These are phyloP conservation scores for Saccharomycopsis guyanensis DNA, from an alignment of 805 yeast genomes.

Conservation along the genomic window DNA sequence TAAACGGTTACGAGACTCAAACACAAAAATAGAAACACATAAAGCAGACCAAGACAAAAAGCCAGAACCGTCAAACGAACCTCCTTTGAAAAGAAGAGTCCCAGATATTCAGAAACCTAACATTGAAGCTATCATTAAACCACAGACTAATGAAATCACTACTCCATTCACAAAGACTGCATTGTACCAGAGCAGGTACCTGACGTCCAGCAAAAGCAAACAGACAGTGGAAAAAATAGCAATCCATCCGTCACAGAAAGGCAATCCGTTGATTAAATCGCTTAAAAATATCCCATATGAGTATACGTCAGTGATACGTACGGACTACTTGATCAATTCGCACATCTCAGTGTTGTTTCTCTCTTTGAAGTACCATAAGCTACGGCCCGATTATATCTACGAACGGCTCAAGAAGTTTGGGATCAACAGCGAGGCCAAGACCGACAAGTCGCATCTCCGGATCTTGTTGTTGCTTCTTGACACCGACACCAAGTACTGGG, in stretches of 20 bases:
- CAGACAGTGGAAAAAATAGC: constrained; percentile 22
- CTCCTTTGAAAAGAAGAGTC: constrained; percentile 6
- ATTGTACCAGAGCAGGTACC: constrained; percentile 10
- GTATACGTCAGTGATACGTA: constrained; percentile 40
- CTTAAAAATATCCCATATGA: constrained; percentile 48
- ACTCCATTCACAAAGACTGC: constrained; percentile 18
- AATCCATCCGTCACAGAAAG: constrained; percentile 57
- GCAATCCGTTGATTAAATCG: constrained; percentile 57
- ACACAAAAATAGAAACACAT: constrained; percentile 24
- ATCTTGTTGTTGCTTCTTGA: constrained; percentile 15
- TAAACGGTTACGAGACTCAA: constrained; percentile 42
- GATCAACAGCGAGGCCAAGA: neutral
- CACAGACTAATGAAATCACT: neutral
- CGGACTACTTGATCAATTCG: constrained; percentile 58
- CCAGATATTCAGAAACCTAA: neutral
- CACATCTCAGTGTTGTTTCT: constrained; percentile 52
- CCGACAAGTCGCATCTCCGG: constrained; percentile 1
- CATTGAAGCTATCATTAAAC: neutral
- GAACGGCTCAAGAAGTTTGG: constrained; percentile 39
- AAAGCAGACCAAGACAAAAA: constrained; percentile 3
- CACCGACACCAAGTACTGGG: constrained; percentile 37
- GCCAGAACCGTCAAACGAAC: neutral
- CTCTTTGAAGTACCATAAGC: constrained; percentile 63
- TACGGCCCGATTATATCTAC: constrained; percentile 68
- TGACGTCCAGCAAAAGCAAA: constrained; percentile 22